A percentile compares a stretch with the other conserved stretches of the same genome.
Conservation (phyloP, 2,329 filamentous ascomycete species). For the Grosmannia serpens region DNA sequence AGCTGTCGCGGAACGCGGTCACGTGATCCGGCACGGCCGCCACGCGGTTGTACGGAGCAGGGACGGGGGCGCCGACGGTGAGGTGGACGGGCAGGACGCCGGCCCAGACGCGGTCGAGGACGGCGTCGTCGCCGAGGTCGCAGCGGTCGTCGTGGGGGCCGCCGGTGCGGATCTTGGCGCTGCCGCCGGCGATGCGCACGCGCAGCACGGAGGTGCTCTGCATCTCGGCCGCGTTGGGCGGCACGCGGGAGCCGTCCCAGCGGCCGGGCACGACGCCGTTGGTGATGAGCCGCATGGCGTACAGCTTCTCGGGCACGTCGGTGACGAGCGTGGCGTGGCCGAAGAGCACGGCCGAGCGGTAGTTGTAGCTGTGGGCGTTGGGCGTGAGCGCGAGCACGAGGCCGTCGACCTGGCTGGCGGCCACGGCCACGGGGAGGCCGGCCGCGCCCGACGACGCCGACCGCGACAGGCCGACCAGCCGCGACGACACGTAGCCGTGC, state of each 20-base stretch:
- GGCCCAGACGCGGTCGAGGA: slow-evolving; percentile 37
- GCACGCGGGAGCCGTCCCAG: slow-evolving; percentile 57
- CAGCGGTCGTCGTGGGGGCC: slow-evolving; percentile 43
- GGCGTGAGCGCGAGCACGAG: slow-evolving; percentile 70
- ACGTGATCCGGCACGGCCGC: slow-evolving; percentile 51
- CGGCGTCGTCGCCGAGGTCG: slow-evolving; percentile 32
- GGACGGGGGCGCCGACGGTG: slow-evolving; percentile 50
- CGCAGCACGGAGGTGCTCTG: slow-evolving; percentile 61
- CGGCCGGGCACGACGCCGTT: slow-evolving; percentile 58
- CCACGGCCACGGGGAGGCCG: slow-evolving; percentile 56
- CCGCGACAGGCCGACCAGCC: slow-evolving; percentile 58
- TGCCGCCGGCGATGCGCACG: slow-evolving; percentile 57
- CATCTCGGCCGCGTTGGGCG: slow-evolving; percentile 64
- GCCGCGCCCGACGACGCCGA: background rate
- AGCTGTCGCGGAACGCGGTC: slow-evolving; percentile 25
- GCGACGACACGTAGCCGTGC: slow-evolving; percentile 72
- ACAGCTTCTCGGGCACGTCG: slow-evolving; percentile 58
- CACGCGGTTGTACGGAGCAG: slow-evolving; percentile 47
- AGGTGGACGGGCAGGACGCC: slow-evolving; percentile 53
- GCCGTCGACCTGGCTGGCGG: slow-evolving; percentile 66
- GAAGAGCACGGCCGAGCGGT: slow-evolving; percentile 68
- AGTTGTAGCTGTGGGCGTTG: slow-evolving; percentile 76
- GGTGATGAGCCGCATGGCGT: slow-evolving; percentile 69
- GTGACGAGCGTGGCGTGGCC: slow-evolving; percentile 60
- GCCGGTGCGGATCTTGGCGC: slow-evolving; percentile 62